Evolutionary conservation across 768 basidiomycete genomes (phyloP), one percentile per base, ranked within the genome.

Genomic region (Termitomyces eurrhizus): DNA sequence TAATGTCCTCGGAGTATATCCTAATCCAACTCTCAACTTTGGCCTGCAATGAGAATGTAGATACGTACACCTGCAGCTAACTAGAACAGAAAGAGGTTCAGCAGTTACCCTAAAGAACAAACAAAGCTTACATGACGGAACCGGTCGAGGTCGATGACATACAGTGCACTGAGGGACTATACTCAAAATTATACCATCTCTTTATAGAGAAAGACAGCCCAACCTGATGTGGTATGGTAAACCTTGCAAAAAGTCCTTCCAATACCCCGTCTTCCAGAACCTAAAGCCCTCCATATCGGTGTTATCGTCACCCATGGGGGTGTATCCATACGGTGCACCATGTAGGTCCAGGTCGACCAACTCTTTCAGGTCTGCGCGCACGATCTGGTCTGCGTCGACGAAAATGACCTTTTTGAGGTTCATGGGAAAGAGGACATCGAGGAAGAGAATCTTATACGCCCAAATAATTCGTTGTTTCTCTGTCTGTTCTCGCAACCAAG

Each of bases 361-460:
- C 68, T 98, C 94, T 70, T 95, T 87, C 64, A 98, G 76, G 73
- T 99, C 96, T n/a, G 93, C 86, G 3, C 97, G 88, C 8, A 99
- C 95, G 61, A 99, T 98, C 75, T 95, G 93, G 72, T 96, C 94
- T 0, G 96, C 96, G 69, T 98, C 97, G 53, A 99, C 96, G 69
- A 99, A 98, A 66, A 99, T 95, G 63, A 99, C 96, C 72, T 97
- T 97, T 77, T 98, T 95, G 60, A 99, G 84, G 74, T 96, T 93
- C 89, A 98, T 95, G 2, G 97, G 97, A 84, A 99, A 99, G 7
- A 98, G 83, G 16, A 98, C 95, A 67, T 99, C 97, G 16, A 99
- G 85, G 83, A 99, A 99, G 46, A 99, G 87, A 64, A 99, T 99
- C 77, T 99, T 98, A 81, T 98, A 99, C 0, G 93, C 96, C 97